Evolutionary conservation across 108 stramenopile genomes (phyloP).

Genomic region (Cylindrotheca closterium): DNA sequence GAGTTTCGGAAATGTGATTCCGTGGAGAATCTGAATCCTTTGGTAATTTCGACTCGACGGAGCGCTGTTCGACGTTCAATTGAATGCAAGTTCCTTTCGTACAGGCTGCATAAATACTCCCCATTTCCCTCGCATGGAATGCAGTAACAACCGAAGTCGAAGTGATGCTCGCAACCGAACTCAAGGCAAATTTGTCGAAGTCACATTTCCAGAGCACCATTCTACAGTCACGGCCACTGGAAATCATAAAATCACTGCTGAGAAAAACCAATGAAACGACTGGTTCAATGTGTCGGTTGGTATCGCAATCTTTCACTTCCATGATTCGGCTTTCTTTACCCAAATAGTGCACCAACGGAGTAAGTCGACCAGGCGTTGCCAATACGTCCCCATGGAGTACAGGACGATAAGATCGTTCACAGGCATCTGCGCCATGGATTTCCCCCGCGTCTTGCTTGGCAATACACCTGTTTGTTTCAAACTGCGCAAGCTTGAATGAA

Average conservation of each 20-base stretch:
- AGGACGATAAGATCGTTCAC: constrained; percentile 52
- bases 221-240: constrained; percentile 62
- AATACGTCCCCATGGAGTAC: constrained; percentile 1
- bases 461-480: constrained; percentile 29
- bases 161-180: constrained; percentile 3
- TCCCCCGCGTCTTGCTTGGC: constrained; percentile 54
- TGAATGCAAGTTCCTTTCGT: constrained; percentile 30
- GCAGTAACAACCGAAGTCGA: constrained; percentile 13
- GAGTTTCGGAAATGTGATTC: too few species aligned
- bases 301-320: constrained; percentile 3
- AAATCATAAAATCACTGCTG: constrained; percentile 30
- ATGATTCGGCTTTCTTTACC: not conserved
- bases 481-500: constrained; percentile 37
- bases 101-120: constrained; percentile 40
- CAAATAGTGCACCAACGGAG: constrained; percentile 14
- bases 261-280: constrained; percentile 54
- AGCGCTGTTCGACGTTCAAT: too few species aligned
- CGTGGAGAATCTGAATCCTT: too few species aligned
- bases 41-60: too few species aligned
- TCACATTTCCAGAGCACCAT: constrained; percentile 56
- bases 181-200: not conserved
- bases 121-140: constrained; percentile 1
- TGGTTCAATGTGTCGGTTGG: constrained; percentile 52
- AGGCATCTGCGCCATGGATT: constrained; percentile 52
- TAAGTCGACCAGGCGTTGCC: constrained; percentile 26